Conservation (phyloP, 2,329 filamentous ascomycete genomes). For the Hymenoscyphus linearis region DNA sequence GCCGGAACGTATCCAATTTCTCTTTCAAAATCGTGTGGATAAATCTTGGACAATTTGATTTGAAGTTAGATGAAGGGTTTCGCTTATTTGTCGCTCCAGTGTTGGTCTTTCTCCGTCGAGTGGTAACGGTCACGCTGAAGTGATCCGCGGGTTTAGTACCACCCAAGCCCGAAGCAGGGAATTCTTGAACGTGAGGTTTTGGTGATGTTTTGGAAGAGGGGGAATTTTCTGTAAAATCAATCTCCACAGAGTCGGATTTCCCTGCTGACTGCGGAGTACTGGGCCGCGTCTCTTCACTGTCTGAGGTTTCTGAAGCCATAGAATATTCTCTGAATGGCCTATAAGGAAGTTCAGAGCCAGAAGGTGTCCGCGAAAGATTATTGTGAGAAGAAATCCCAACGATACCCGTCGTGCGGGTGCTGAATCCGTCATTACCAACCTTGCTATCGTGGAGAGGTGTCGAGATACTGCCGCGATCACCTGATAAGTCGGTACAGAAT, state of each 20-base stretch:
- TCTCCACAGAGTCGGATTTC: slow-evolving; percentile 11
- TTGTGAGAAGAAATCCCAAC: slow-evolving; percentile 16
- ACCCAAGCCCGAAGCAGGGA: slow-evolving; percentile 55
- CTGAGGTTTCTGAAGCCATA: slow-evolving; percentile 16
- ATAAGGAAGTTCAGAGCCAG: slow-evolving; percentile 44
- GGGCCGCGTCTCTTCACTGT: slow-evolving; percentile 11
- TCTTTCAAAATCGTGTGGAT: slow-evolving; percentile 19
- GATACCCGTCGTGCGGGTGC: slow-evolving; percentile 15
- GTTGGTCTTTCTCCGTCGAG: slow-evolving; percentile 16
- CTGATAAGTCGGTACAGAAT: slow-evolving; percentile 76
- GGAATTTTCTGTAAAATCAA: slow-evolving; percentile 36
- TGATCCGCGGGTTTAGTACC: slow-evolving; percentile 60
- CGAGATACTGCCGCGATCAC: slow-evolving; percentile 50
- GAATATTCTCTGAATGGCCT: slow-evolving; percentile 44
- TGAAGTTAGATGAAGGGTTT: background rate
- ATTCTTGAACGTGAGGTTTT: slow-evolving; percentile 25
- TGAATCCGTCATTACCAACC: slow-evolving; percentile 36
- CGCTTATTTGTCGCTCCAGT: slow-evolving; percentile 7
- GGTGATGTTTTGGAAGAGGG: slow-evolving; percentile 10
- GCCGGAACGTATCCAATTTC: slow-evolving; percentile 15
- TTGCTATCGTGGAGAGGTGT: slow-evolving; percentile 45
- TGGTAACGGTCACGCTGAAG: slow-evolving; percentile 48
- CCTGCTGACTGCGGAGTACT: background rate
- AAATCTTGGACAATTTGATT: slow-evolving; percentile 2
- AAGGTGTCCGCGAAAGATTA: slow-evolving; percentile 15